Conservation (phyloP, 2,329 filamentous ascomycete genomes). For the Exophiala oligosperma region DNA sequence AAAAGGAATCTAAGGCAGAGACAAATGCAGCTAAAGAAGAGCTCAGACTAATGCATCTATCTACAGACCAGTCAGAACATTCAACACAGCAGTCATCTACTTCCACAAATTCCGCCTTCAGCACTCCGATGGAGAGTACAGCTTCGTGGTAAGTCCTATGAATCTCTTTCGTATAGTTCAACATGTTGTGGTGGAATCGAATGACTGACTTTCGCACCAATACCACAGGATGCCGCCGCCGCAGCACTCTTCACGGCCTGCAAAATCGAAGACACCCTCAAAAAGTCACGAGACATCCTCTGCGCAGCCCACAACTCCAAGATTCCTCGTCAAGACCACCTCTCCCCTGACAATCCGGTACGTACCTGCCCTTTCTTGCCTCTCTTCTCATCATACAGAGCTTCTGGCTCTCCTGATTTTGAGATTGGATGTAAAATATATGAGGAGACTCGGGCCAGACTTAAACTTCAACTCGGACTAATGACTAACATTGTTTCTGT, state of each 20-base stretch:
- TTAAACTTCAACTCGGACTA: background rate
- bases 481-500: background rate
- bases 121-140: slow-evolving; percentile 83
- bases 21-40: no score
- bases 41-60: no score
- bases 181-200: background rate
- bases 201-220: background rate
- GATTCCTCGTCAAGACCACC: slow-evolving; percentile 60
- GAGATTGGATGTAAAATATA: no score
- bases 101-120: slow-evolving; percentile 91
- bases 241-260: slow-evolving; percentile 89
- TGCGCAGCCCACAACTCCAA: slow-evolving; percentile 88
- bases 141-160: slow-evolving; percentile 55
- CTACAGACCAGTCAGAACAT: slow-evolving; percentile 79
- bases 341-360: slow-evolving; percentile 80
- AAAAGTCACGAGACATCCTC: slow-evolving; percentile 91
- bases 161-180: background rate
- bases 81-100: slow-evolving; percentile 86
- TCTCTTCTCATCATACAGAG: background rate
- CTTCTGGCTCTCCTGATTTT: no score
- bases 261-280: slow-evolving; percentile 97
- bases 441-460: no score
- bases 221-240: slow-evolving; percentile 72
- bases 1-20: no score
- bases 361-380: slow-evolving; percentile 27